These are phyloP conservation scores for Solanum virginianum DNA, from an alignment of 257 asterid genomes.

Conservation along the genomic window DNA sequence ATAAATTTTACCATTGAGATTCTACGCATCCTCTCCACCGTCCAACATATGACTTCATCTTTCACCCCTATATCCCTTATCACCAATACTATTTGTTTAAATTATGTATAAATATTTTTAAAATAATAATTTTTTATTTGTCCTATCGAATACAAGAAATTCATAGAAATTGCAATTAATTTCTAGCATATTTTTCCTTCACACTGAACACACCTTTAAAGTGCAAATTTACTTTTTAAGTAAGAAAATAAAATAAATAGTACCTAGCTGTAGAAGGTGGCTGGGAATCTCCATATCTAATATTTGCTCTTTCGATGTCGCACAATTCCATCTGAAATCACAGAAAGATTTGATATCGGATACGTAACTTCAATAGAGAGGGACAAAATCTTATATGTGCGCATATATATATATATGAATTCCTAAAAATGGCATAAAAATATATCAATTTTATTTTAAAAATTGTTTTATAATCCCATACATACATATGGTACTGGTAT, in stretches of 20 bases:
- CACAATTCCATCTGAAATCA: slow-evolving; percentile 47
- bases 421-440: background rate
- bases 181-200: background rate
- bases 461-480: background rate
- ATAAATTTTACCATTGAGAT: background rate
- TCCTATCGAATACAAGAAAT: background rate
- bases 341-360: background rate
- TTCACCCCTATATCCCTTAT: background rate
- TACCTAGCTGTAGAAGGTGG: slow-evolving; percentile 36
- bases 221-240: background rate
- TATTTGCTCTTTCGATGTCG: slow-evolving; percentile 40
- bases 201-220: background rate
- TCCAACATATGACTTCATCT: background rate
- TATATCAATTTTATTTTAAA: background rate
- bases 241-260: background rate
- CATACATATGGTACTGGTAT: background rate
- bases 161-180: background rate
- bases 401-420: background rate
- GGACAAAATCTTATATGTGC: background rate
- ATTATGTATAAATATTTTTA: background rate
- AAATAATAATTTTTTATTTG: background rate
- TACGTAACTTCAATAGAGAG: background rate
- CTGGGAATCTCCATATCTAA: slow-evolving; percentile 53
- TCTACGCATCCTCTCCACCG: background rate
- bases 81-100: background rate